Percentiles rank a stretch among this genome's conserved stretches.
Conservation (phyloP, 768 basidiomycete genomes). For the Melanogaster broomeanus region DNA sequence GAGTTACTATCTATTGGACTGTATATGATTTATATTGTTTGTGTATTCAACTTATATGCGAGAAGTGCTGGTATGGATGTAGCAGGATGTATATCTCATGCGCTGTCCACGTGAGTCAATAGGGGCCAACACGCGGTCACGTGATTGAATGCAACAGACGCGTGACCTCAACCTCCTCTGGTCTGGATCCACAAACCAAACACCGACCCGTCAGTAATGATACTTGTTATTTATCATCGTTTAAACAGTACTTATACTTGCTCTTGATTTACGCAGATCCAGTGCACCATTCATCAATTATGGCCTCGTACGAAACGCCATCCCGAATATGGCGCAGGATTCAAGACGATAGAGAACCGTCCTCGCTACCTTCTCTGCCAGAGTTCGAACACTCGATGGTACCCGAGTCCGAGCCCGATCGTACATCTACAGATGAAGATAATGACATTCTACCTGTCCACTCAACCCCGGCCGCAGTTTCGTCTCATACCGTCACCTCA, state of each 20-base stretch:
- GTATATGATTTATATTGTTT: not conserved
- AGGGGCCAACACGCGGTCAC: slow-evolving; percentile 24
- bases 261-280: not conserved
- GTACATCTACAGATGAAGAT: slow-evolving; percentile 43
- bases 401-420: slow-evolving; percentile 35
- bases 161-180: slow-evolving; percentile 4
- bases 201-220: not conserved
- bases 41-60: no score
- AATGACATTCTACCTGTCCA: slow-evolving; percentile 55
- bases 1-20: not conserved
- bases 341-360: slow-evolving; percentile 76
- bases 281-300: slow-evolving; percentile 25
- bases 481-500: slow-evolving; percentile 51
- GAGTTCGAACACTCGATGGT: slow-evolving; percentile 64
- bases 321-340: slow-evolving; percentile 86
- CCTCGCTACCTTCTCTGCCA: slow-evolving; percentile 79
- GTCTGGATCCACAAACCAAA: not conserved
- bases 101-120: no score
- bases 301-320: slow-evolving; percentile 72
- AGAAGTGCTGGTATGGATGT: no score
- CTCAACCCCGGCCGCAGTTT: slow-evolving; percentile 61
- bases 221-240: not conserved
- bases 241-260: not conserved
- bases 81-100: no score
- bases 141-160: slow-evolving; percentile 21